Base-by-base conservation (phyloP, 495 filamentous ascomycete genomes). In the Trichoderma gamsii region DNA sequence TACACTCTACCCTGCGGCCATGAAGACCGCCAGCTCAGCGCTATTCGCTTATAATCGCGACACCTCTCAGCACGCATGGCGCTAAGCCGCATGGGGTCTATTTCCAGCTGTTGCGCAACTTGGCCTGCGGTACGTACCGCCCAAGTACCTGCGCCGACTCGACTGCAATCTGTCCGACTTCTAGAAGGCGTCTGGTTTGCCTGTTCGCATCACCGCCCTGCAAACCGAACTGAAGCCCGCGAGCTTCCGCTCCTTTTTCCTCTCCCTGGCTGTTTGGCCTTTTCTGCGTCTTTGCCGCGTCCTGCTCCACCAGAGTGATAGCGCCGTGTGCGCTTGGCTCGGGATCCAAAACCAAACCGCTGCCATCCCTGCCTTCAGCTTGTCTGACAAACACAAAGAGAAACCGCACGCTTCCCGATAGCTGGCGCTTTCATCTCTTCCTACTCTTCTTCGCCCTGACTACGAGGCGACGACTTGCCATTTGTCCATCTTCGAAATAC, bases 111-210 rank as follows among this genome's bases (percentile, higher is more conserved):
- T 61, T 21, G 56, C 56, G 56, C 25, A 61, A 61, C 56, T 32
- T 13, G 27, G 16, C 5, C 12, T 32, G 11, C 25, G 56, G 56
- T 61, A 61, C 56, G 56, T 61, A 61, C 56, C 56, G 44, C 44
- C 44, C 4, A 49, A 49, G 44, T 38, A 38, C 35, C 35, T 38
- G 35, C 9, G 49, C 49, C 49, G 49, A 52, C 49, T 52, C 44
- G 44, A 49, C n/a, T 59, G 56, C 56, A 61, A 61, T 61, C 56
- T 61, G 56, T 27, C 56, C 23, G 51, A 59, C 23, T 59, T 59
- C 23, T 61, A 29, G 56, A 61, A 61, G 56, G 23, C 23, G 4
- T 13, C 56, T 9, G 29, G 11, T 18, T 12, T 61, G 11, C n/a
- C 56, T 15, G 35, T 23, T 61, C 27, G 25, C 56, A 61, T 61